Percentiles rank a stretch among this genome's conserved stretches.
phyloP scores from a whole-genome alignment of 2,329 filamentous ascomycete species.

The Monosporascus sp. region DNA sequence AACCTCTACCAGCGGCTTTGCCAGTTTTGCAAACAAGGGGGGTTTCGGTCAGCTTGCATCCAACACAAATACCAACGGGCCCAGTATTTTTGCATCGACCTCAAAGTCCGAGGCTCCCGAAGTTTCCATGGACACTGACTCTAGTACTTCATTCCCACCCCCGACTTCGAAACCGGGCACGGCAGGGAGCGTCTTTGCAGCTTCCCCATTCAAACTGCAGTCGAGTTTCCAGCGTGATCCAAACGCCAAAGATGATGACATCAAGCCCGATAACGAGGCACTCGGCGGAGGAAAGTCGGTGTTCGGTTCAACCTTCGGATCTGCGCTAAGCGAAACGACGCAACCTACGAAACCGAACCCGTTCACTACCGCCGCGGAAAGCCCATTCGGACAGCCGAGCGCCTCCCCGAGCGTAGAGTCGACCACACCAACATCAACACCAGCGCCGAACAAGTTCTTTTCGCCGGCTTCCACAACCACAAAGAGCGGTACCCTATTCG shows the following conservation, averaged over 20 bases:
- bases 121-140: constrained; percentile 29
- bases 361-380: constrained; percentile 14
- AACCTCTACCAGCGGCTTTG: constrained; percentile 21
- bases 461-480: constrained; percentile 31
- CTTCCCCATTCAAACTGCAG: constrained; percentile 60
- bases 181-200: constrained; percentile 35
- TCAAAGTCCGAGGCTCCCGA: constrained; percentile 27
- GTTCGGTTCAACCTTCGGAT: constrained; percentile 58
- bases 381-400: constrained; percentile 14
- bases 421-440: constrained; percentile 48
- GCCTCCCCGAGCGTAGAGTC: constrained; percentile 23
- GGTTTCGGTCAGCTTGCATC: constrained; percentile 49
- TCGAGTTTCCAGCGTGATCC: constrained; percentile 64
- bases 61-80: constrained; percentile 26
- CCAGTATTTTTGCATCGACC: constrained; percentile 34
- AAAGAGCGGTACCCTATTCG: constrained; percentile 28
- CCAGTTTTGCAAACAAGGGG: constrained; percentile 48
- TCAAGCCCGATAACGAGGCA: constrained; percentile 23
- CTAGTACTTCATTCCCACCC: constrained; percentile 33
- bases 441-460: constrained; percentile 42
- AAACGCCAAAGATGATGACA: constrained; percentile 52
- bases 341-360: constrained; percentile 31
- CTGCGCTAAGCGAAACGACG: constrained; percentile 46
- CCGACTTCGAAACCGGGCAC: constrained; percentile 32
- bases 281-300: constrained; percentile 40